phyloP scores from a whole-genome alignment of 2,329 filamentous ascomycete genomes.

The Penicillium brevicompactum region DNA sequence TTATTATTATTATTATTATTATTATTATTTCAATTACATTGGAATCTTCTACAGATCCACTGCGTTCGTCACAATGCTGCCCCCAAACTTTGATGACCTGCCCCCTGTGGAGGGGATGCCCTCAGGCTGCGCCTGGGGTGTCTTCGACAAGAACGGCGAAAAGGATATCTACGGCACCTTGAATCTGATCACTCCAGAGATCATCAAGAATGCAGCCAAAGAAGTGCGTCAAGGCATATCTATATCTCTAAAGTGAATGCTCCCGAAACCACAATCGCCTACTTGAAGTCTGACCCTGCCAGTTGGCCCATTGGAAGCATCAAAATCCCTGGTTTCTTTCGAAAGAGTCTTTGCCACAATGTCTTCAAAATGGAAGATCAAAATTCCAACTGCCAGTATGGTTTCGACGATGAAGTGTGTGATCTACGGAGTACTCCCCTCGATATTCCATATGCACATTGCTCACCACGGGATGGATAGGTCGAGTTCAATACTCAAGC shows the following conservation, averaged over 20 bases:
- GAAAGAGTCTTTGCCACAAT: slow-evolving; percentile 36
- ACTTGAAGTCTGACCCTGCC: not conserved
- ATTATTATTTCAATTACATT: not conserved
- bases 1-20: too few species aligned
- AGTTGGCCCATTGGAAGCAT: slow-evolving; percentile 34
- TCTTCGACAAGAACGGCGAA: slow-evolving; percentile 42
- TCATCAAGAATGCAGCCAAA: slow-evolving; percentile 43
- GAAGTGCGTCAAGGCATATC: slow-evolving; percentile 47
- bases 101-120: slow-evolving; percentile 45
- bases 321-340: slow-evolving; percentile 38
- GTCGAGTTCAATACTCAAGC: slow-evolving; percentile 51
- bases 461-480: not conserved
- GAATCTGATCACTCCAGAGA: slow-evolving; percentile 49
- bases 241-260: slow-evolving; percentile 45
- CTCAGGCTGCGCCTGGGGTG: slow-evolving; percentile 48
- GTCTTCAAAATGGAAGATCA: slow-evolving; percentile 28
- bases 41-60: not conserved
- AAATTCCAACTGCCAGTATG: slow-evolving; percentile 38
- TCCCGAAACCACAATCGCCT: not conserved
- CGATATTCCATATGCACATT: not conserved
- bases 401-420: slow-evolving; percentile 48
- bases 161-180: slow-evolving; percentile 48
- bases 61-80: not conserved
- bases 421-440: not conserved
- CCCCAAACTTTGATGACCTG: slow-evolving; percentile 44